phyloP scores from a whole-genome alignment of 257 asterid genomes.

The Nicotiana noctiflora region DNA sequence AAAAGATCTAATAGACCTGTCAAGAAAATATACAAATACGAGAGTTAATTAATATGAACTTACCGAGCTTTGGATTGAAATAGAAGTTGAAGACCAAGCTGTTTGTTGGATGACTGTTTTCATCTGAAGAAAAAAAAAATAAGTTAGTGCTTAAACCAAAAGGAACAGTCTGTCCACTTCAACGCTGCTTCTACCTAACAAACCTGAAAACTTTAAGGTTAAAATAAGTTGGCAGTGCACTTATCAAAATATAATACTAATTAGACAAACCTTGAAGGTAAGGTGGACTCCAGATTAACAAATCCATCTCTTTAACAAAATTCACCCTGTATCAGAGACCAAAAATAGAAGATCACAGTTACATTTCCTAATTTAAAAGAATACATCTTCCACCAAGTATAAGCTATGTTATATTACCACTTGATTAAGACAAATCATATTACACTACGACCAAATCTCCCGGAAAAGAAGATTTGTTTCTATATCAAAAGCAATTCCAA shows the following conservation, averaged over 20 bases:
- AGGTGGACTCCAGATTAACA: slow-evolving; percentile 34
- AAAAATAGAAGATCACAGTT: not conserved
- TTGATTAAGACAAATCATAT: no score
- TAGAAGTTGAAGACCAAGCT: not conserved
- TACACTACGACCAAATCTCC: not conserved
- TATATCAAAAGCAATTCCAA: not conserved
- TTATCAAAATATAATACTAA: not conserved
- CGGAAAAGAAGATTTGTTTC: not conserved
- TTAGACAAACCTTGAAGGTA: slow-evolving; percentile 20
- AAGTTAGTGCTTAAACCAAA: slow-evolving; percentile 7
- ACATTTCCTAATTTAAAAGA: not conserved
- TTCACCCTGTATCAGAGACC: slow-evolving; percentile 15
- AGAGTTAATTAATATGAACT: not conserved
- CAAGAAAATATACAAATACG: not conserved
- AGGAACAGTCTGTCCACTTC: not conserved
- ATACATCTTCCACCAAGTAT: not conserved
- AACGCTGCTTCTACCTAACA: not conserved
- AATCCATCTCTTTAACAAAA: slow-evolving; percentile 34
- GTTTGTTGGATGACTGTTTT: not conserved
- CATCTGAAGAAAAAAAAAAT: slow-evolving; percentile 4
- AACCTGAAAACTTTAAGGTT: not conserved
- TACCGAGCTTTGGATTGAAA: slow-evolving; percentile 9
- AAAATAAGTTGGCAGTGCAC: slow-evolving; percentile 3
- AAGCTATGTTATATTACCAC: no score
- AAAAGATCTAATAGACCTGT: not conserved